Conservation (phyloP, 2,329 filamentous ascomycete genomes). For the Aureobasidium sp. region DNA sequence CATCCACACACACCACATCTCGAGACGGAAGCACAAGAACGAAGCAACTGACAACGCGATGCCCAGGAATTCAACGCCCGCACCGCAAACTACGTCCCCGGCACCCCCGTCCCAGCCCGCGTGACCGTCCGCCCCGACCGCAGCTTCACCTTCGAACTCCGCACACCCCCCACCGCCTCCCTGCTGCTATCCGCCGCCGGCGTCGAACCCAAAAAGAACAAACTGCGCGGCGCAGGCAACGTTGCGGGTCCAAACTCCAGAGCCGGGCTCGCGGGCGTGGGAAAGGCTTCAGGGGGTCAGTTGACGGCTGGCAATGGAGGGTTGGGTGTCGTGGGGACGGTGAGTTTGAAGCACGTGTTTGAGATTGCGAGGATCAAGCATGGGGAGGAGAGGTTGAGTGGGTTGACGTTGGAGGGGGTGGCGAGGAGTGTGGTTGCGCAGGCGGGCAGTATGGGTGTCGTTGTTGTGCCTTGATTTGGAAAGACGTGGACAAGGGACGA, state of each 20-base stretch:
- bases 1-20: not conserved
- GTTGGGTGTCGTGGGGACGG: conserved; percentile 67
- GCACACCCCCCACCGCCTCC: conserved; percentile 90
- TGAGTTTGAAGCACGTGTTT: conserved; percentile 92
- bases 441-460: conserved; percentile 41
- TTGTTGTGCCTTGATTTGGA: conserved; percentile 33
- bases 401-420: conserved; percentile 77
- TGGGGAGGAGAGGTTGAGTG: conserved; percentile 38
- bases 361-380: conserved; percentile 97
- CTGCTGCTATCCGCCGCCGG: conserved; percentile 77
- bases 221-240: conserved; percentile 60
- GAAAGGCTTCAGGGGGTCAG: conserved; percentile 25
- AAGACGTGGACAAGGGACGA: not conserved
- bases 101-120: conserved; percentile 81
- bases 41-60: conserved; percentile 38
- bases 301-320: conserved; percentile 48
- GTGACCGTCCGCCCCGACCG: conserved; percentile 89
- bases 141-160: conserved; percentile 84
- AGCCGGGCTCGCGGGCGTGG: conserved; percentile 26
- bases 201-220: conserved; percentile 65
- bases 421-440: conserved; percentile 59
- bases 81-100: conserved; percentile 71
- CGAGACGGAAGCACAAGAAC: too few species aligned
- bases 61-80: conserved; percentile 89
- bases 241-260: conserved; percentile 37